Conservation (phyloP, 2,329 filamentous ascomycete species). For the Pestalotiopsis sp. region DNA sequence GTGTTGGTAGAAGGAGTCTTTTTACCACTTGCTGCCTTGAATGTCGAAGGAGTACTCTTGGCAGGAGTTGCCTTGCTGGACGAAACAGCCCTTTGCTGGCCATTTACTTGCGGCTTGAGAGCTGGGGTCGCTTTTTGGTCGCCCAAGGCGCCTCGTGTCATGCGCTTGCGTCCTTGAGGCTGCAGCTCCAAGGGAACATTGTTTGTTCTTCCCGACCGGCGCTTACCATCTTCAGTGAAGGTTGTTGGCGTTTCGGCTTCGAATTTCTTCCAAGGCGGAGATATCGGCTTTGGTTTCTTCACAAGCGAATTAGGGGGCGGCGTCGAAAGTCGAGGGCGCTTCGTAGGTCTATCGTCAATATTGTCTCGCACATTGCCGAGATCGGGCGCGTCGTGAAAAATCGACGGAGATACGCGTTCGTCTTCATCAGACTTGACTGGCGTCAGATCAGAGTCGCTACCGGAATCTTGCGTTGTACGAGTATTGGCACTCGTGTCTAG, state of each 20-base stretch:
- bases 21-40: constrained; percentile 24
- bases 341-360: constrained; percentile 54
- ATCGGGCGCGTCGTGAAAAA: constrained; percentile 22
- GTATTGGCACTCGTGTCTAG: background rate
- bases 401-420: constrained; percentile 18
- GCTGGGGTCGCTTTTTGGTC: constrained; percentile 33
- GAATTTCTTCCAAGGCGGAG: constrained; percentile 91
- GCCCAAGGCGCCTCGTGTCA: constrained; percentile 47
- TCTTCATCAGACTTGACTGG: constrained; percentile 21
- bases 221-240: constrained; percentile 72
- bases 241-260: constrained; percentile 76
- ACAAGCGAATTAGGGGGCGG: constrained; percentile 36
- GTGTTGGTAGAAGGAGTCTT: constrained; percentile 20
- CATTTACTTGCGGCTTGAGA: constrained; percentile 30
- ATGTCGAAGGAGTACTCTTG: constrained; percentile 22
- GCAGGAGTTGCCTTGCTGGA: constrained; percentile 28
- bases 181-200: constrained; percentile 53
- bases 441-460: constrained; percentile 14
- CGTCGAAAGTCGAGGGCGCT: constrained; percentile 63
- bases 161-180: constrained; percentile 48
- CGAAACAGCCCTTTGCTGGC: constrained; percentile 29
- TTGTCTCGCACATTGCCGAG: constrained; percentile 26
- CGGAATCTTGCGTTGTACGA: background rate
- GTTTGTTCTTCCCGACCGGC: constrained; percentile 67
- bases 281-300: constrained; percentile 53